Base-by-base conservation (phyloP, 352 stramenopile genomes). In the Peronospora destructor region DNA sequence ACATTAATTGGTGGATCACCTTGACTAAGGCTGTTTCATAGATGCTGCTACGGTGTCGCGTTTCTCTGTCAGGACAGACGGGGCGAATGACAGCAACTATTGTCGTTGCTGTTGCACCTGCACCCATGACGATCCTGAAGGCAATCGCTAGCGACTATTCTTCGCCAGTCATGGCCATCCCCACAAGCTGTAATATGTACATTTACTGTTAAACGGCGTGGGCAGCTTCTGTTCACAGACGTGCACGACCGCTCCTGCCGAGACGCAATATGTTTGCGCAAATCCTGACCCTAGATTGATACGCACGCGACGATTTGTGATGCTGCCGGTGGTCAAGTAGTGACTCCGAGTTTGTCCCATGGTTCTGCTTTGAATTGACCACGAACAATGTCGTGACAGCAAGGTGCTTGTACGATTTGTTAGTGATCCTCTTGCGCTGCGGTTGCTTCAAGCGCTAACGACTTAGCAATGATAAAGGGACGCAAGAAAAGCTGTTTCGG, bases 321-420 rank as follows among this genome's bases (percentile, higher is more conserved):
- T 42, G n/a, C 6, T n/a, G 14, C 16, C 38, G n/a, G 36, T 60
- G 53, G 56, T 39, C 53, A 50, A 49, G 45, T 45, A 42, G 16
- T 9, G 14, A 19, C 17, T 50, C 33, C 30, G 53, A 50, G 40
- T 50, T 38, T 55, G 53, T 38, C 21, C 28, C 53, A 43, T 61
- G 53, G 50, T 33, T 51, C 53, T 61, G 45, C 37, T 49, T 60
- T 55, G 38, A 45, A 50, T 34, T 21, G 36, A 49, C n/a, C 37
- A 28, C 45, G 13, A 37, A 21, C 33, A 42, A 56, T 61, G 53
- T 28, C 45, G 16, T 61, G 53, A 56, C 45, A 29, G 19, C 50
- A 35, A 19, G 16, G 44, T 59, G 49, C 56, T 32, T 34, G 19
- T 1, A 21, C 19, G 56, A 64, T 64, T 64, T 64, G 56, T 36